A percentile compares a stretch with the other conserved stretches of the same genome.
Conservation (phyloP, 1,139 yeast genomes). For the Lodderomyces parapsilosis region DNA sequence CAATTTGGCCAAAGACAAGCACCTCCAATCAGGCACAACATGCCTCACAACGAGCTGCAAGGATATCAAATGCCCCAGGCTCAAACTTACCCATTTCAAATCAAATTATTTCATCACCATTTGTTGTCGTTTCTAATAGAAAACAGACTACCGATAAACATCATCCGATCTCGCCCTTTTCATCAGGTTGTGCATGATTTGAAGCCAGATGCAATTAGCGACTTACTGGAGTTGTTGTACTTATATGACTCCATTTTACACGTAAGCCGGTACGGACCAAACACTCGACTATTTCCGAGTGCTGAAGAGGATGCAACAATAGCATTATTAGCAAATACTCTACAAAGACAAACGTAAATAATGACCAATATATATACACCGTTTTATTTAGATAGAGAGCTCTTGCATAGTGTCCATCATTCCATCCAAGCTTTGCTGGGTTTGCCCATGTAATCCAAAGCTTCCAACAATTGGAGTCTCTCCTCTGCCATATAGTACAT, state of each 20-base stretch:
- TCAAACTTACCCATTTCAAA: conserved; percentile 16
- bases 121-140: conserved; percentile 51
- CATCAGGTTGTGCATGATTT: conserved; percentile 52
- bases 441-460: conserved; percentile 17
- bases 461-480: conserved; percentile 33
- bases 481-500: conserved; percentile 46
- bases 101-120: conserved; percentile 47
- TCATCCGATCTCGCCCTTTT: conserved; percentile 51
- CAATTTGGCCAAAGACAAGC: not conserved
- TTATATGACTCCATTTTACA: conserved; percentile 48
- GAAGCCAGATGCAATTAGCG: conserved; percentile 47
- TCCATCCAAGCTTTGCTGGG: conserved; percentile 26
- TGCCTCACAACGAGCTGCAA: not conserved
- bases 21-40: not conserved
- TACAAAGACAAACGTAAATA: not conserved
- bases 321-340: not conserved
- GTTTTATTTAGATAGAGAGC: conserved; percentile 13
- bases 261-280: conserved; percentile 29
- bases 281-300: not conserved
- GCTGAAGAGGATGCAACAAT: not conserved
- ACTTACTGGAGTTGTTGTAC: conserved; percentile 46
- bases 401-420: conserved; percentile 36
- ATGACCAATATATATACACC: not conserved
- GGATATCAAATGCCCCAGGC: conserved; percentile 29
- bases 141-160: conserved; percentile 48